phyloP scores from a whole-genome alignment of 139 green algal genomes.

The Eudorina sp. region DNA sequence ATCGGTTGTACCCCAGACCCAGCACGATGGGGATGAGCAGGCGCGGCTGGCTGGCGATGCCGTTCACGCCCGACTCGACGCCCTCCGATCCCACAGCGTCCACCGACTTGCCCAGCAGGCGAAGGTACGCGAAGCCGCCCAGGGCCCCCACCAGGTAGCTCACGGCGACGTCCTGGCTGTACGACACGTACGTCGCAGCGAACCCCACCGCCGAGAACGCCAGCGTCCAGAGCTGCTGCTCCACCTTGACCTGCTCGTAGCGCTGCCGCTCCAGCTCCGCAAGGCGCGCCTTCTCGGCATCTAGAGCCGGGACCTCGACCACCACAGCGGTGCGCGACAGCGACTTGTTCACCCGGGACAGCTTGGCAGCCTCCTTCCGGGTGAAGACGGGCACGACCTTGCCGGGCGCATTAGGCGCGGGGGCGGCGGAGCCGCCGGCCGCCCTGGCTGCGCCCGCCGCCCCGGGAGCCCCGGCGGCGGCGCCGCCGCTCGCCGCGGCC shows the following conservation, averaged over 20 bases:
- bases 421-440: no score
- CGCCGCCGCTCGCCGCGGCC: not conserved
- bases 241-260: conserved; percentile 68
- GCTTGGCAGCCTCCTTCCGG: conserved; percentile 31
- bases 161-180: conserved; percentile 74
- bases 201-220: conserved; percentile 59
- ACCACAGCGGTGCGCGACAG: not conserved
- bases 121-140: conserved; percentile 87
- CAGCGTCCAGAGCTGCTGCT: conserved; percentile 67
- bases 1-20: conserved; percentile 87
- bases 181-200: conserved; percentile 68
- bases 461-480: not conserved
- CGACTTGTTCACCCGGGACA: conserved; percentile 36
- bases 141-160: conserved; percentile 88
- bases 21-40: conserved; percentile 95
- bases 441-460: not conserved
- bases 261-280: conserved; percentile 52
- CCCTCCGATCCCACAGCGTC: conserved; percentile 74
- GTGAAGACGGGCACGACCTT: conserved; percentile 26
- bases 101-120: conserved; percentile 84
- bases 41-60: conserved; percentile 73
- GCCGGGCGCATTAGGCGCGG: not conserved
- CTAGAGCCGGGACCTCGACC: conserved; percentile 8
- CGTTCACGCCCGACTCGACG: conserved; percentile 12
- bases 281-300: conserved; percentile 15